Base-by-base conservation (phyloP, 2,329 filamentous ascomycete genomes). In the Arthrinium phaeospermum region DNA sequence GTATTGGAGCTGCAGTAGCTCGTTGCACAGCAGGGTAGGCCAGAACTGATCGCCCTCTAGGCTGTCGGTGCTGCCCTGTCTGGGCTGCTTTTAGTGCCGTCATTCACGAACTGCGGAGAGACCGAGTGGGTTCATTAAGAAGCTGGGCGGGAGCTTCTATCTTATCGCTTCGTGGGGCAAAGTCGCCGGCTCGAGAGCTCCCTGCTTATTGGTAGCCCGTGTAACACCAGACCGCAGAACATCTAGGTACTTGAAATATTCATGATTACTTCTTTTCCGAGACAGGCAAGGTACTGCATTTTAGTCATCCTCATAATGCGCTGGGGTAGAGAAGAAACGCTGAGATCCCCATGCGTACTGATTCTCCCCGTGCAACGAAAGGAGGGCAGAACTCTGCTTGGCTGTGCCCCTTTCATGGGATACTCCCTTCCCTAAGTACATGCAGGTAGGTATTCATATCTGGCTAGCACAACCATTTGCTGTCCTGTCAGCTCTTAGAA, bases 101-200 rank as follows among this genome's bases (percentile, higher is more conserved):
- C 57, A 41, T 14, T 30, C 57, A 41, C 6, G 57, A 41, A 64
- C 57, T 64, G 57, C 57, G 57, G 57, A 64, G 57, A 41, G 41
- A 41, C n/a, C 57, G 34, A 41, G 57, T 64, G 57, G 57, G 30
- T n/a, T 64, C 22, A 34, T 57, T 64, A n/a, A 3, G 37, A 16
- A 53, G 49, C 16, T 22, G 68, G 49, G 41, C 53, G 7, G 69
- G 71, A 72, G 71, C 69, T 76, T 75, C 70, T 77, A 78, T 77
- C 77, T 78, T 76, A 78, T 78, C 77, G 72, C 70, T n/a, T 73
- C 74, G 75, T 77, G 75, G 73, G 76, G 75, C 10, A 41, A 24
- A 37, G 67, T 4, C 27, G 71, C 71, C 68, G 53, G 71, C 71
- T 68, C 69, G 16, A 61, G 30, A n/a, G 7, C 51, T 34, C 51